Evolutionary conservation across 1,284 basidiomycete species (phyloP), one percentile per base, ranked within the genome.

Genomic region (Neonothopanus nambi): DNA sequence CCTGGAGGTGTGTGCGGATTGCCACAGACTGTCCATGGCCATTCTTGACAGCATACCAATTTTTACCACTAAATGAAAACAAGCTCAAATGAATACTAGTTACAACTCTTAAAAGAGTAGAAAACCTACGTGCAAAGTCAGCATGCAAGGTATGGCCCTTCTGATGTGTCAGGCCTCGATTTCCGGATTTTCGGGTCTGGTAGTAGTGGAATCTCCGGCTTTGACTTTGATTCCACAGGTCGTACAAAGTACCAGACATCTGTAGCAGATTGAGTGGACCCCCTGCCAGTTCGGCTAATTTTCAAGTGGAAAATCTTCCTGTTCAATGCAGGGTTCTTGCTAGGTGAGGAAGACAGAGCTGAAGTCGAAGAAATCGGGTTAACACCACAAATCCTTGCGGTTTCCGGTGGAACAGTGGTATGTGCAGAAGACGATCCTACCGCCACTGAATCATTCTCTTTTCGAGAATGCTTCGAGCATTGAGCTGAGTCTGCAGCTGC

Each of bases 201-300:
- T n/a, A n/a, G n/a, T n/a, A n/a, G n/a, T n/a, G 18, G 5, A n/a
- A 11, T 26, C 1, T 11, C 44, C 17, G 54, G 54, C n/a, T 26
- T 26, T 15, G 52, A 17, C 5, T 13, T 35, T 17, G 23, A 46
- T 11, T 44, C 9, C 1, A 28, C 33, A 21, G 40, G 48, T 8
- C 26, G 28, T 13, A 55, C 30, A 35, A 52, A 55, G 35, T 55
- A 55, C 43, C 48, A 58, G n/a, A 51, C 20, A 45, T 58, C 57
- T 6, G 54, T 52, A 1, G 57, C 57, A 23, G 28, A 15, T 30
- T 23, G 5, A 28, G 21, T 18, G n/a, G 23, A 30, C 8, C 28
- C 28, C 12, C 1, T 24, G 28, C 45, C 26, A n/a, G 33, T 18
- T 39, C 15, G 15, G 18, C 23, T 4, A 12, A 20, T 12, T 17